Percentiles rank a stretch among this genome's conserved stretches.
Conservation (phyloP, 1,284 basidiomycete genomes). For the Fomitopsis palustris region DNA sequence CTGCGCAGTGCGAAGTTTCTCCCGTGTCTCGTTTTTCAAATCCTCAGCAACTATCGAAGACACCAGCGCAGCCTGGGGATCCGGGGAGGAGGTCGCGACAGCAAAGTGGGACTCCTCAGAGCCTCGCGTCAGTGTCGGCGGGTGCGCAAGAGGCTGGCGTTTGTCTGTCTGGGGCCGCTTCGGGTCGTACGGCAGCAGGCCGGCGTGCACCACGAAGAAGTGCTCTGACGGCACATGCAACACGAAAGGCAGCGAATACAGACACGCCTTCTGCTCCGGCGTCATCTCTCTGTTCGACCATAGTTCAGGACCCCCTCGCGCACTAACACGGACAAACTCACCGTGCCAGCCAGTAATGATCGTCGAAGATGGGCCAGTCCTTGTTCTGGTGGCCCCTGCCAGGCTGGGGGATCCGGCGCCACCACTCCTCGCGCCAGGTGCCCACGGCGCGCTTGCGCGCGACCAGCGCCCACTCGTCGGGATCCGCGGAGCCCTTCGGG, state of each 20-base stretch:
- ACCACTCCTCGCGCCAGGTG: constrained; percentile 42
- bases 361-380: constrained; percentile 69
- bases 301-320: constrained; percentile 1
- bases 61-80: not conserved
- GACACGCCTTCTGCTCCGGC: constrained; percentile 58
- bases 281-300: constrained; percentile 45
- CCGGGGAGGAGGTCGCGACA: constrained; percentile 2
- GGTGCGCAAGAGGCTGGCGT: constrained; percentile 64
- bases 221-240: constrained; percentile 78
- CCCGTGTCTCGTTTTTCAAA: constrained; percentile 10
- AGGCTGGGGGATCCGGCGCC: constrained; percentile 31
- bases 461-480: constrained; percentile 42
- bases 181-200: constrained; percentile 73
- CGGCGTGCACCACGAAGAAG: constrained; percentile 80
- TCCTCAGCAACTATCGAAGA: not conserved
- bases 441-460: constrained; percentile 33
- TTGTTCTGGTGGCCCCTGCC: constrained; percentile 44
- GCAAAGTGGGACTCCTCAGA: constrained; percentile 9
- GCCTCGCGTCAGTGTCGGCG: constrained; percentile 37
- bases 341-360: constrained; percentile 75
- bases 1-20: constrained; percentile 35
- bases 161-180: constrained; percentile 40
- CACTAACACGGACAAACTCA: constrained; percentile 17
- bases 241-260: constrained; percentile 66
- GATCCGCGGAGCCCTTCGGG: constrained; percentile 29